A percentile compares a stretch with the other conserved stretches of the same genome.
Evolutionary conservation across 2,329 filamentous ascomycete species (phyloP).

Genomic region (Zasmidium citrigriseum): DNA sequence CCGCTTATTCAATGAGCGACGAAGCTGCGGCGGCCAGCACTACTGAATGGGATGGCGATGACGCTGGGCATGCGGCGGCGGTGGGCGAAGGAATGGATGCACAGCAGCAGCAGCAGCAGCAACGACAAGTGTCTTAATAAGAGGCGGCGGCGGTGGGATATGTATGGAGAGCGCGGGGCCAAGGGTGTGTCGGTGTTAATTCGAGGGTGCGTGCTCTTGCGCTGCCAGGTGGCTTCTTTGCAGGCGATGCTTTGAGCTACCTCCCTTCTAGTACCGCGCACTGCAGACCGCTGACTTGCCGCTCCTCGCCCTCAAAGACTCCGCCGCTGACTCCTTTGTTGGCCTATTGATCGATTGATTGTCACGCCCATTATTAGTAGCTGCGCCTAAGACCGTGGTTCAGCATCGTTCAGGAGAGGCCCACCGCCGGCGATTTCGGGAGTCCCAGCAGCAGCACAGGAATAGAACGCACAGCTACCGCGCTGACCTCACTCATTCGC

Average conservation of each 20-base stretch:
- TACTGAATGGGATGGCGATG: no score
- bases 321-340: not conserved
- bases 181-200: no score
- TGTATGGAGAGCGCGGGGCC: not conserved
- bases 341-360: not conserved
- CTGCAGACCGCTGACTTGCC: not conserved
- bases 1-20: conserved; percentile 6
- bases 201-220: no score
- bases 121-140: not conserved
- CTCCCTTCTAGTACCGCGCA: no score
- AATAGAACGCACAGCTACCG: not conserved
- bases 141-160: not conserved
- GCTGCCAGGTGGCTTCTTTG: not conserved
- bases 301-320: not conserved
- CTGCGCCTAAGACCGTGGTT: no score
- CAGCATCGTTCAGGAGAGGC: not conserved
- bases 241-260: no score
- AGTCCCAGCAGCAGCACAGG: not conserved
- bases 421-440: not conserved
- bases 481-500: not conserved
- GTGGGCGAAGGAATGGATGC: not conserved
- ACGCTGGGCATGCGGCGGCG: not conserved
- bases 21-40: not conserved
- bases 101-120: no score
- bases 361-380: not conserved